Percentiles rank a stretch among this genome's conserved stretches.
phyloP scores from a whole-genome alignment of 257 asterid species.

The Solanum gandarillasii region DNA sequence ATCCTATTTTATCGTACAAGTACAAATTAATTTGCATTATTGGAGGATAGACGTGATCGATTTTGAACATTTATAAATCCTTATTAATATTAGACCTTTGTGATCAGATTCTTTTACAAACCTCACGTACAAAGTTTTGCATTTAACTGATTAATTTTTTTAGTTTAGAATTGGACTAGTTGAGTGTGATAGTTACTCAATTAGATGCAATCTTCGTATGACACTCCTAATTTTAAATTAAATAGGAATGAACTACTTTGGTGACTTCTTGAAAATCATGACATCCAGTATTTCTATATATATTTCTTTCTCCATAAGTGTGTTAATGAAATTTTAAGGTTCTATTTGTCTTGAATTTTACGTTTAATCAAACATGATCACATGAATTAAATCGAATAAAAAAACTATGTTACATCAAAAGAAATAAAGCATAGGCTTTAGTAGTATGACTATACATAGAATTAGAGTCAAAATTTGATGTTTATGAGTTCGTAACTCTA shows the following conservation, averaged over 20 bases:
- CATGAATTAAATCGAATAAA: background rate
- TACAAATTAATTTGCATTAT: background rate
- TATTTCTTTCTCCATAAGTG: background rate
- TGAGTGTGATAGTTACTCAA: background rate
- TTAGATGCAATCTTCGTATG: background rate
- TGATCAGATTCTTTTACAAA: background rate
- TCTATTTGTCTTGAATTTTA: background rate
- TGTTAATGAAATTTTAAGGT: background rate
- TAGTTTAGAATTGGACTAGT: background rate
- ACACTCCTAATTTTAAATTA: background rate
- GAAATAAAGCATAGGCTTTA: background rate
- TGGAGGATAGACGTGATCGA: background rate
- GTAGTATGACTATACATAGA: background rate
- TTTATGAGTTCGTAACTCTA: background rate
- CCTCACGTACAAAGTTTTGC: no score
- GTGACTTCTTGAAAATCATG: background rate
- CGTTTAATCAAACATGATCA: background rate
- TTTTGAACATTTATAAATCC: background rate
- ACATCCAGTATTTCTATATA: background rate
- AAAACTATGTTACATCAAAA: background rate
- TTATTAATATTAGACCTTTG: background rate
- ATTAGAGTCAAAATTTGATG: background rate
- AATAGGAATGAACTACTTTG: background rate
- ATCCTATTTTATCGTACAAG: background rate
- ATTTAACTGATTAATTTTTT: no score